Evolutionary conservation across 768 basidiomycete genomes (phyloP), one percentile per base, ranked within the genome.

Genomic region (Calocera viscosa): DNA sequence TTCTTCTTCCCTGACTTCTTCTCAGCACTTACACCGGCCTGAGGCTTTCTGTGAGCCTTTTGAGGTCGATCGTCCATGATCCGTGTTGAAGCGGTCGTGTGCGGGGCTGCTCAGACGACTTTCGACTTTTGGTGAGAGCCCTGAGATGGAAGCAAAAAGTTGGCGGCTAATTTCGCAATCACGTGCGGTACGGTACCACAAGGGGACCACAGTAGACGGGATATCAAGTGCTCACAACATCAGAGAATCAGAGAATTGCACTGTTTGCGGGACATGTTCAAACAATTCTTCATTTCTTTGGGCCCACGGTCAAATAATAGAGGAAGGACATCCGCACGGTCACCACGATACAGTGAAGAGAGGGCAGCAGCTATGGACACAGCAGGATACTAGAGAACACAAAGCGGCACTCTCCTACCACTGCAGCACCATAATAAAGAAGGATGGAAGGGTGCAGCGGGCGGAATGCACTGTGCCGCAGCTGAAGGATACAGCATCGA

Each of bases 1-100:
- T 89, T 72, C 83, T 69, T 82, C 83, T 69, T 82, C 82, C 75
- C 86, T 84, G 67, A 77, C 73, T 88, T 92, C 78, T 93, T 93
- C 68, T 86, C 89, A 0, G 83, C 83, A 72, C 90, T 91, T 49
- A 75, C 76, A 16, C 90, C 87, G 14, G 87, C 84, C 72, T 84
- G 84, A 22, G 90, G 78, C 22, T 88, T 82, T 38, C 89, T 77
- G 77, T 97, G 95, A 0, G 88, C 79, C 75, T 94, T 94, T 77
- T 95, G 91, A 32, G 82, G 82, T 72, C 83, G 83, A 66, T 88
- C 84, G 69, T 89, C 88, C 88, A 89, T 89, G 8, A 7, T 47
- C 5, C 19, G 43, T 38, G 35, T 14, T 5, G 7, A 14, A 5
- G 35, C 35, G 35, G 35, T 38, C 14, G 35, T 38, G 35, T 38